Percentiles rank a stretch among this genome's conserved stretches.
Evolutionary conservation across 2,329 filamentous ascomycete genomes (phyloP).

Genomic region (Fusarium hainanense): DNA sequence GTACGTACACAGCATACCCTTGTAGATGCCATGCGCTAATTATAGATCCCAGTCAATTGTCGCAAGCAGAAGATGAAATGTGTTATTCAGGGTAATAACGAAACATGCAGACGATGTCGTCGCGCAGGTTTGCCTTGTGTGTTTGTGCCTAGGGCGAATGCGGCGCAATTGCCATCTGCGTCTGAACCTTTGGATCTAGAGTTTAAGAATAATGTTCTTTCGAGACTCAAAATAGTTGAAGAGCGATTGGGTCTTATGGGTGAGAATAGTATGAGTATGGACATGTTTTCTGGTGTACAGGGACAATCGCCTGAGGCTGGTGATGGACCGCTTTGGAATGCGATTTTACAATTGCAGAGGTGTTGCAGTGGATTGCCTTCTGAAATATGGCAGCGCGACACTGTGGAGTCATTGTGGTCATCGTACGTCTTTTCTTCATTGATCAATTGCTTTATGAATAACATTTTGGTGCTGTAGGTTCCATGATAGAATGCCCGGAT

Average conservation of each 20-base stretch:
- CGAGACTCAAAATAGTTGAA: background rate
- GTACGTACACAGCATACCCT: background rate
- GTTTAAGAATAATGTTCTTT: constrained; percentile 11
- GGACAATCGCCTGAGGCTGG: background rate
- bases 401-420: constrained; percentile 13
- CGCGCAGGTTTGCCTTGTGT: constrained; percentile 19
- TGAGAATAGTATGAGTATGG: background rate
- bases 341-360: background rate
- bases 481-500: constrained; percentile 14
- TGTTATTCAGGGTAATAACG: constrained; percentile 19
- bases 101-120: constrained; percentile 18
- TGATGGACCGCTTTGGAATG: constrained; percentile 5
- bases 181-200: constrained; percentile 16
- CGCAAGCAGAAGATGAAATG: constrained; percentile 29
- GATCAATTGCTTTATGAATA: background rate
- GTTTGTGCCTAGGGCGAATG: constrained; percentile 17
- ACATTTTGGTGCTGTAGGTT: background rate
- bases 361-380: background rate
- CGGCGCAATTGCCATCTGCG: constrained; percentile 2
- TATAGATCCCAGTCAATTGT: constrained; percentile 12
- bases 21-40: background rate
- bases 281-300: background rate
- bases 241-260: background rate
- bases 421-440: background rate
- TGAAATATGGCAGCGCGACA: constrained; percentile 5